Base-by-base conservation (phyloP, 202 grass and related monocot genomes). In the Panicum hallii region DNA sequence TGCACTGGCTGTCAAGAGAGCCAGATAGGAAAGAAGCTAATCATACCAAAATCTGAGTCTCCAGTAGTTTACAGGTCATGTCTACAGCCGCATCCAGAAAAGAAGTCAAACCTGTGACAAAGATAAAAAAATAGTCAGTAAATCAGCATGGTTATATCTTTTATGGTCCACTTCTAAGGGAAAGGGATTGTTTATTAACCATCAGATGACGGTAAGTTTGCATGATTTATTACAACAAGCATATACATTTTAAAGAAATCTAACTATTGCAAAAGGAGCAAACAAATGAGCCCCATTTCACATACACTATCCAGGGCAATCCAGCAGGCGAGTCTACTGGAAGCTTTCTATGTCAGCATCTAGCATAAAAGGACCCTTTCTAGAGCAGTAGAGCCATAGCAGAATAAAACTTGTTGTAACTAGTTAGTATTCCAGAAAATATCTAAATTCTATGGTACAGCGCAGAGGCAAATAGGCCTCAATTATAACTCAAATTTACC, bases 11-110 rank as follows among this genome's bases (percentile, higher is more conserved):
- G 15, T 76, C 43, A 84, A 43, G 36, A 23, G 48, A 36, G 70
- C 70, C 71, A 38, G 22, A 52, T 72, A 34, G 42, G 65, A 63
- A 48, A 74, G 74, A 70, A 72, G 23, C 77, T 88, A 81, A 77
- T 66, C 85, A 77, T 85, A 88, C 82, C 89, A 84, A 91, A 88
- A 85, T 88, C 82, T 78, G 57, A 82, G 75, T 81, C 89, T 91
- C 85, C 63, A 65, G 56, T 88, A 85, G 66, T 88, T 88, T 88
- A 88, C 85, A 91, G 5, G 56, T 81, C 85, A 81, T 75, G 57
- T 81, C 85, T 84, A 88, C 16, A 72, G 76, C 85, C 85, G 41
- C 85, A 84, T 70, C 40, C 70, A 84, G 80, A 65, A 47, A 84
- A 72, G 81, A 84, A 48, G 76, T 22, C 69, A 76, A 71, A 44